phyloP scores from a whole-genome alignment of 2,329 filamentous ascomycete species.

The Colletotrichum echinochloae region DNA sequence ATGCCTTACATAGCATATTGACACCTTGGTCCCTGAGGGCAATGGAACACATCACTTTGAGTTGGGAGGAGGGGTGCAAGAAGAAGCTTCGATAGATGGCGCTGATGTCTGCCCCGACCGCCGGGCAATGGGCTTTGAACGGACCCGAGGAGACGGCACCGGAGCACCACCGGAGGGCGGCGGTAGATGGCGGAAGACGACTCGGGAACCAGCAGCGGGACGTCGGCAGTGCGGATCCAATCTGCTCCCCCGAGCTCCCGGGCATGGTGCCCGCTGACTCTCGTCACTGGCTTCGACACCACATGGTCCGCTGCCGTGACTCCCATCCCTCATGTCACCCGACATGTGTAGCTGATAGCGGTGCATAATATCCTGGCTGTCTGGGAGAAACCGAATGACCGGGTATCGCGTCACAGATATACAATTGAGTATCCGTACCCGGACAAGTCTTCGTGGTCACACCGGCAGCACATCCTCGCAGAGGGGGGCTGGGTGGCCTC shows the following conservation, averaged over 20 bases:
- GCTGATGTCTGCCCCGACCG: neutral
- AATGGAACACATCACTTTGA: neutral
- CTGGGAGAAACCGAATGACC: neutral
- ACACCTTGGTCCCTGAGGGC: too few species aligned
- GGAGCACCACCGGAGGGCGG: neutral
- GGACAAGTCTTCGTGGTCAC: neutral
- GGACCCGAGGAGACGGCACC: neutral
- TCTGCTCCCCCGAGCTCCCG: neutral
- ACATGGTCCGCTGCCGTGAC: neutral
- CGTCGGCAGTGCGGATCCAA: neutral
- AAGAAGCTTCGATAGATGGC: neutral
- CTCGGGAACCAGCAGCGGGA: neutral
- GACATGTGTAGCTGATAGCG: neutral
- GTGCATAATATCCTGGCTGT: neutral
- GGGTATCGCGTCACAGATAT: neutral
- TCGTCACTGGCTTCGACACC: neutral
- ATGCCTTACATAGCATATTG: neutral
- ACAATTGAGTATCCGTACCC: neutral
- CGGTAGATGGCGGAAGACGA: neutral
- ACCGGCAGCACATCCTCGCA: neutral
- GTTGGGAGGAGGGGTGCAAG: neutral
- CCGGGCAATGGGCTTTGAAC: neutral
- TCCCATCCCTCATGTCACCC: neutral
- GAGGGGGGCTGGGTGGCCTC: neutral
- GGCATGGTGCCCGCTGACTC: neutral